Conservation (phyloP, 257 asterid genomes). For the Galeopsis tetrahit region DNA sequence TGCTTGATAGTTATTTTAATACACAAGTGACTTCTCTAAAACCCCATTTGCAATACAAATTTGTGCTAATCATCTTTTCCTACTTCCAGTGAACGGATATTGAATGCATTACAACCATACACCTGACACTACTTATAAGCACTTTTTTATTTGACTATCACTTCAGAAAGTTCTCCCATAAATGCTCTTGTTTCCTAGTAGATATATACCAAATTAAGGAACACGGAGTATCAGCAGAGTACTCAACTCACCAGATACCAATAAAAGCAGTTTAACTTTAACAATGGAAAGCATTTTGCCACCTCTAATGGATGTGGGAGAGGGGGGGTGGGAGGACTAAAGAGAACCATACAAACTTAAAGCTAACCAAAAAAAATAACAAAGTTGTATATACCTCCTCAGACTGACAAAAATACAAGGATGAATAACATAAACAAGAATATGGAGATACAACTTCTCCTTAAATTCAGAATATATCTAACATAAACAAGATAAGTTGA, state of each 20-base stretch:
- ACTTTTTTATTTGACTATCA: neutral
- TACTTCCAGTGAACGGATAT: neutral
- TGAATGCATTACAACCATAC: neutral
- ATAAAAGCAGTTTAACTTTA: neutral
- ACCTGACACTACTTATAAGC: neutral
- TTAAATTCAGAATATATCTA: neutral
- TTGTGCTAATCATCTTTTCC: neutral
- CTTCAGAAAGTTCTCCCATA: neutral
- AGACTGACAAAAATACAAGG: neutral
- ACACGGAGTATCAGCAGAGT: neutral
- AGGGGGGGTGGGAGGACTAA: neutral
- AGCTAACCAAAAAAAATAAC: neutral
- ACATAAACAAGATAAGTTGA: conserved; percentile 26
- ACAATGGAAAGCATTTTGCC: neutral
- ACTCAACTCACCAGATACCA: conserved; percentile 20
- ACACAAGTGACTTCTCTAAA: neutral
- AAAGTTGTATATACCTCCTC: neutral
- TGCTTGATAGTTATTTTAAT: neutral
- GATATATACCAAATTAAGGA: neutral
- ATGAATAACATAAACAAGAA: neutral
- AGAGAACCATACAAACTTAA: neutral
- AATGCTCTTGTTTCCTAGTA: neutral
- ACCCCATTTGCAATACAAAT: neutral
- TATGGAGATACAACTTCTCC: neutral
- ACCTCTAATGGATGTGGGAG: neutral